Evolutionary conservation across 352 stramenopile species (phyloP), one percentile per base, ranked within the genome.

Genomic region (Aphanomyces euteiches): DNA sequence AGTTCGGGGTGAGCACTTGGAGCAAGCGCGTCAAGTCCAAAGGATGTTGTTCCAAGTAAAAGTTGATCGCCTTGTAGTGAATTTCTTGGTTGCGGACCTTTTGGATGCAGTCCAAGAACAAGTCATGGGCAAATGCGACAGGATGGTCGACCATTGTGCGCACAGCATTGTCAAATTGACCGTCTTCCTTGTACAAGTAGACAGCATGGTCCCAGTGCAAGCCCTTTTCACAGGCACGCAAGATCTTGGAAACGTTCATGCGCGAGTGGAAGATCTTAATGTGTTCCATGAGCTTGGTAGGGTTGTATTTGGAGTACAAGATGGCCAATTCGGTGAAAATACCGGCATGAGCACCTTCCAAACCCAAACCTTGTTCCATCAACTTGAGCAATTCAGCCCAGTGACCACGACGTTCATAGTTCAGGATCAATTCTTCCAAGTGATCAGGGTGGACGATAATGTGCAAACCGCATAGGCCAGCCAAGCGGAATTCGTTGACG

Each of bases 361-460:
- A 76, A 65, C 97, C 97, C 73, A 99, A 88, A 69, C 98, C 98
- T 85, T 99, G 96, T 79, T 99, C 97, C 79, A 99, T 98, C 40
- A 99, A 81, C 76, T 98, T 97, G 37, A 99, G 85, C 47, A 99
- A 80, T 77, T 99, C 96, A 54, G 91, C 83, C 50, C 96, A 98
- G 79, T 98, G 88, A 43, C 97, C 97, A 73, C 96, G 90, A 76
- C 98, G 93, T 79, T 99, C 98, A 79, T 99, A 99, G 84, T 98
- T 95, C 56, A 96, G 86, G 47, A 99, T 98, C 67, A 99, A 83
- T 80, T 99, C 98, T 76, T 99, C 97, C 10, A 99, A 81, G 79
- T 99, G 97, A 81, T 99, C 98, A 53, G 98, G 98, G 85, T 99
- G 97, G 72, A 98, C 98, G 75, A 99, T 99, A 73, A 99, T 99